phyloP scores from a whole-genome alignment of 345 rosid species.

The Arabidopsis arenosa region DNA sequence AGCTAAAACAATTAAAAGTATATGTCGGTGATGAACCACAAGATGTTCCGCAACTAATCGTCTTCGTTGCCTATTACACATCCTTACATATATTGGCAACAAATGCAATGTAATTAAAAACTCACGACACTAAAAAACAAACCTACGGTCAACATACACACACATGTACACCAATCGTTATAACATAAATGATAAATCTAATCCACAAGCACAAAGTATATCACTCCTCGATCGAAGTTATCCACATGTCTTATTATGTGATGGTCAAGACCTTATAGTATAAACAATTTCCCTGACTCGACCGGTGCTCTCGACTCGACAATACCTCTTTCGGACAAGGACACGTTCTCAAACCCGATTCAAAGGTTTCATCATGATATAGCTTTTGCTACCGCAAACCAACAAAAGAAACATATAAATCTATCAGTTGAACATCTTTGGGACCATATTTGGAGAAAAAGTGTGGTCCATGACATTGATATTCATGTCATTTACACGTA shows the following conservation, averaged over 20 bases:
- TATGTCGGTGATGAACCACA: too few relatives aligned
- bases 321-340: slow-evolving; percentile 40
- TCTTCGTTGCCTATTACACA: neutral
- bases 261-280: slow-evolving; percentile 23
- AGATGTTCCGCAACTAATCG: neutral
- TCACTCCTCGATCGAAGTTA: slow-evolving; percentile 24
- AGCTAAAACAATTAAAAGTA: neutral
- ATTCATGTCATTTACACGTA: slow-evolving; percentile 49
- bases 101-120: slow-evolving; percentile 10
- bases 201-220: slow-evolving; percentile 38
- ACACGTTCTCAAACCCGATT: slow-evolving; percentile 41
- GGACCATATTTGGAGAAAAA: slow-evolving; percentile 41
- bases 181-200: slow-evolving; percentile 11
- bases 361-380: slow-evolving; percentile 41
- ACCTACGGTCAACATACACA: slow-evolving; percentile 29
- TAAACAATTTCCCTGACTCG: slow-evolving; percentile 38
- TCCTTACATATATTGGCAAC: neutral
- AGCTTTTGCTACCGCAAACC: slow-evolving; percentile 31
- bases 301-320: slow-evolving; percentile 39
- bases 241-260: slow-evolving; percentile 41
- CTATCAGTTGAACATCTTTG: slow-evolving; percentile 41
- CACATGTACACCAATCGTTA: slow-evolving; percentile 22
- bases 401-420: slow-evolving; percentile 43
- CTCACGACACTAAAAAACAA: slow-evolving; percentile 37
- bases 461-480: slow-evolving; percentile 45